Percentiles rank a stretch among this genome's conserved stretches.
Conservation (phyloP, 257 asterid genomes). For the Agastache rugosa region DNA sequence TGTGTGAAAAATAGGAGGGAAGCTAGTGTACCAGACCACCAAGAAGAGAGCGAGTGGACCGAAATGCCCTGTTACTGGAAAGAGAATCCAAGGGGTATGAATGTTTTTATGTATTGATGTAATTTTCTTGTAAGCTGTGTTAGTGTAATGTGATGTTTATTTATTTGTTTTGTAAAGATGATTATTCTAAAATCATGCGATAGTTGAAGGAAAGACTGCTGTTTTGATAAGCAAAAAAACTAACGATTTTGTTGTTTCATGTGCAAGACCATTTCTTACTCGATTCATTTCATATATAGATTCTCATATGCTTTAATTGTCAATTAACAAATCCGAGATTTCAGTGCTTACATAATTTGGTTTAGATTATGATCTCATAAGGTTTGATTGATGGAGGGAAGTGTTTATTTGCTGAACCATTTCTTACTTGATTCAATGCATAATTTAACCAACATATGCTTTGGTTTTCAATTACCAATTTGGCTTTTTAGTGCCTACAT, state of each 20-base stretch:
- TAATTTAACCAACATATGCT: neutral
- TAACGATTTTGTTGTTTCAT: neutral
- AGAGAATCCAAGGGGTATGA: slow-evolving; percentile 85
- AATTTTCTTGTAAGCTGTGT: neutral
- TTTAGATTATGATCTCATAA: no score
- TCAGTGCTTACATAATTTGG: no score
- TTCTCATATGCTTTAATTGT: neutral
- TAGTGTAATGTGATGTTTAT: neutral
- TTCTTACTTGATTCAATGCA: no score
- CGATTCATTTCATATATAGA: neutral
- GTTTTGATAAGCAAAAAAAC: neutral
- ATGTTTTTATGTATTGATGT: neutral
- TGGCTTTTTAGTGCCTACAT: neutral
- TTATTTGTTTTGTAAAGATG: neutral
- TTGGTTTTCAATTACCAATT: neutral
- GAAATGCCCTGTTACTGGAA: slow-evolving; percentile 83
- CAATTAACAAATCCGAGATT: neutral
- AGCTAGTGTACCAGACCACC: slow-evolving; percentile 74
- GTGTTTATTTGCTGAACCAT: no score
- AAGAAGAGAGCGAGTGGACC: slow-evolving; percentile 88
- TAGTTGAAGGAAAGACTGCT: neutral
- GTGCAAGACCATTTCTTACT: neutral
- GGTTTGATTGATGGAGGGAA: no score
- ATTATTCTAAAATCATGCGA: neutral
- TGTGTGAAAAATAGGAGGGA: slow-evolving; percentile 57